Base-by-base conservation (phyloP, 2,329 filamentous ascomycete species). In the Stagonosporopsis cucurbitacearum region DNA sequence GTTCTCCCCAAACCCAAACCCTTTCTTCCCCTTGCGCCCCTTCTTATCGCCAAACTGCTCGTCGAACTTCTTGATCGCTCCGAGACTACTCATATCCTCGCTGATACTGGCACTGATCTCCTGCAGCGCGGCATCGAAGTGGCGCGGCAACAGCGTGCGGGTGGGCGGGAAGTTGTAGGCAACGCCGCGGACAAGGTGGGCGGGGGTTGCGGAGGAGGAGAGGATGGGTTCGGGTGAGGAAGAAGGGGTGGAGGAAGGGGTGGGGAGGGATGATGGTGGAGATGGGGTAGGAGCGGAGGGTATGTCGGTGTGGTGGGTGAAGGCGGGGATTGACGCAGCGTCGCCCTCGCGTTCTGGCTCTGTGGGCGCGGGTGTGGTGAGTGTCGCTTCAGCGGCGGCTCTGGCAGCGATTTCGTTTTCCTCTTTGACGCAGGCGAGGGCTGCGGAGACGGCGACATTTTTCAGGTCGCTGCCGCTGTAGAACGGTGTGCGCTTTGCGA, bases 101-200 rank as follows among this genome's bases (percentile, higher is more conserved):
- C 87, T 93, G 63, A 97, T 93, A 67, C 91, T 96, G 0, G 95
- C 92, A 52, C 89, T 91, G 64, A 99, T 96, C 75, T 98, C 93
- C 67, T 86, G 84, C 67, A 96, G 81, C 2, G 92, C 95, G 63
- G 86, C 89, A 15, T 93, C 89, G 70, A 99, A 98, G 77, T 99
- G 95, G 2, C 81, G 75, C 20, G 78, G 76, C 3, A 79, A 81
- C 26, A 99, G 81, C 0, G 83, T 84, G 9, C 92, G 85, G 65
- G 84, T 86, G 62, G 86, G 84, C 0, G 91, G 89, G 70, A 91
- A 92, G 42, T 81, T 77, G 71, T 88, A 85, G 5, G 77, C 46
- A 68, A 57, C 50, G 25, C 67, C 68, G 23, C 60, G 67, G 11
- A 69, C 46, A 32, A 72, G 71, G 39, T 63, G 75, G 63, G 48